Evolutionary conservation across 495 filamentous ascomycete genomes (phyloP).

Genomic region (Penicillium psychrofluorescens): DNA sequence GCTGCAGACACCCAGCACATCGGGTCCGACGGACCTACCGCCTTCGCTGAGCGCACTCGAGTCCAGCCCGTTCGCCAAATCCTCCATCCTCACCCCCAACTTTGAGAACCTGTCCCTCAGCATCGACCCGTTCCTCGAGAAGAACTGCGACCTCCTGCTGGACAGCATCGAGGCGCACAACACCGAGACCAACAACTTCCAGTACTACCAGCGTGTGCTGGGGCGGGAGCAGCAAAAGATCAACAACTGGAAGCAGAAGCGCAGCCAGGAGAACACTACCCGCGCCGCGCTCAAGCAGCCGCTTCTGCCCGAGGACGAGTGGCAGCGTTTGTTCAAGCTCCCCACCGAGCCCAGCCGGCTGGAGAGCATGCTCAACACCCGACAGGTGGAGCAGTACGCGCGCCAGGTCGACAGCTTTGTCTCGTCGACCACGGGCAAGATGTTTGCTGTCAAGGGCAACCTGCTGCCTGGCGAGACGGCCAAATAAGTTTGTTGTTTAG

Average conservation of each 20-base stretch:
- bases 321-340: conserved; percentile 95
- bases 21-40: conserved; percentile 59
- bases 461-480: conserved; percentile 42
- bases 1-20: conserved; percentile 54
- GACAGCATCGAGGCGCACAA: conserved; percentile 97
- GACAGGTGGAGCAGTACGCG: conserved; percentile 97
- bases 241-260: conserved; percentile 88
- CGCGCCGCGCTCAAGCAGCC: conserved; percentile 80
- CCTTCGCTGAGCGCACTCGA: conserved; percentile 68
- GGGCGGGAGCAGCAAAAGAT: conserved; percentile 95
- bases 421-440: conserved; percentile 83
- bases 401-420: conserved; percentile 97
- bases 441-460: conserved; percentile 90
- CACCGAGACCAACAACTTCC: conserved; percentile 97
- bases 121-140: conserved; percentile 98
- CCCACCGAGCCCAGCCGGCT: conserved; percentile 87
- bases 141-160: conserved; percentile 90
- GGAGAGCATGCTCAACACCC: conserved; percentile 85
- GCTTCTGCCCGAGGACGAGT: conserved; percentile 90
- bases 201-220: conserved; percentile 96
- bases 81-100: conserved; percentile 70
- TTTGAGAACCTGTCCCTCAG: conserved; percentile 82
- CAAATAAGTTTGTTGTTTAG: conserved; percentile 21
- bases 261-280: conserved; percentile 86
- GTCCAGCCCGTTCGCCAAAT: conserved; percentile 36